These are phyloP conservation scores for Aspergillus sp. DNA, from an alignment of 2,329 filamentous ascomycete genomes.

Conservation along the genomic window DNA sequence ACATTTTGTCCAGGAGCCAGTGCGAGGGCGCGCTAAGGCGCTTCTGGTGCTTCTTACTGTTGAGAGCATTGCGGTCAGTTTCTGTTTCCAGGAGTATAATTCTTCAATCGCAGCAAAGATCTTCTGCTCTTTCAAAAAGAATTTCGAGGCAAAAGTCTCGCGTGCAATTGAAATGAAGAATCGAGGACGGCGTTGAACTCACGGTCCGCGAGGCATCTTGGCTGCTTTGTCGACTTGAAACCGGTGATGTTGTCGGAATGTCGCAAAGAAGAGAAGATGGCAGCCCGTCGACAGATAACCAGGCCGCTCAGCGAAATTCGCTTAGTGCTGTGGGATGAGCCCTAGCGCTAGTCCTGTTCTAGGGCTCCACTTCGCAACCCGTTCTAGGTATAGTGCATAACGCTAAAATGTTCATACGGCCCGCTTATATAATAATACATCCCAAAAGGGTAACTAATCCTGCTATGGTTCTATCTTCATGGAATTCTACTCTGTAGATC, in stretches of 20 bases:
- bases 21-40: constrained; percentile 97
- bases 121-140: neutral
- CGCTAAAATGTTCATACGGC: constrained; percentile 1
- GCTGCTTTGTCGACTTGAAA: constrained; percentile 42
- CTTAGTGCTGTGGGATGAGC: constrained; percentile 33
- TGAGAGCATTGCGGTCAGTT: constrained; percentile 31
- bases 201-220: constrained; percentile 60
- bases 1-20: constrained; percentile 99
- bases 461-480: neutral
- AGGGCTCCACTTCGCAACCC: constrained; percentile 3
- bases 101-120: neutral
- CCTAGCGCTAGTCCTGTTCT: constrained; percentile 32
- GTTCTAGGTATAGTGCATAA: neutral
- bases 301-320: constrained; percentile 27
- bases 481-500: neutral
- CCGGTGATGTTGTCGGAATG: constrained; percentile 38
- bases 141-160: neutral
- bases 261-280: constrained; percentile 27
- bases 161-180: neutral
- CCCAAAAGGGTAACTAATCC: neutral
- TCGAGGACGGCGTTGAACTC: constrained; percentile 38
- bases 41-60: constrained; percentile 99
- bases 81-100: neutral
- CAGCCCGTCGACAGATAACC: constrained; percentile 22
- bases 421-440: constrained; percentile 1